A percentile compares a stretch with the other conserved stretches of the same genome.
These are phyloP conservation scores for Antarctomyces pellizariae DNA, from an alignment of 495 filamentous ascomycete species.

Conservation along the genomic window DNA sequence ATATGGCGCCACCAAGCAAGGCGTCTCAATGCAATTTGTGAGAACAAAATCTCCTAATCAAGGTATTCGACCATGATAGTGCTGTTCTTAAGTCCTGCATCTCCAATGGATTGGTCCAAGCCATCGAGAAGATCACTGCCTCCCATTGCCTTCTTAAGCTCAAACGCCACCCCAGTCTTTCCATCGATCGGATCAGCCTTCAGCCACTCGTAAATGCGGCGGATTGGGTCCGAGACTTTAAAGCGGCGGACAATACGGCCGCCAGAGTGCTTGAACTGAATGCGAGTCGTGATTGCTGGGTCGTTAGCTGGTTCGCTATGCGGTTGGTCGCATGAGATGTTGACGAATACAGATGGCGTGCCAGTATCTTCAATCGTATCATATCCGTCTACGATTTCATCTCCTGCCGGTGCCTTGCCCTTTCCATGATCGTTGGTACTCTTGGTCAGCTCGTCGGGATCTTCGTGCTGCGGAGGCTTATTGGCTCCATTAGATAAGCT, in stretches of 20 bases:
- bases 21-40: too few species aligned
- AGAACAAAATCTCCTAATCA: too few species aligned
- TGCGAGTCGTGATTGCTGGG: slow-evolving; percentile 51
- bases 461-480: slow-evolving; percentile 22
- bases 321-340: slow-evolving; percentile 44
- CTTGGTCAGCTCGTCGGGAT: slow-evolving; percentile 73
- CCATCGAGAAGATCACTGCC: slow-evolving; percentile 60
- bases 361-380: slow-evolving; percentile 3
- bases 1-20: too few species aligned
- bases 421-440: slow-evolving; percentile 41
- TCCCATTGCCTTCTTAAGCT: slow-evolving; percentile 59
- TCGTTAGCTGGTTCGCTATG: slow-evolving; percentile 55
- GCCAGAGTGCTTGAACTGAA: slow-evolving; percentile 69
- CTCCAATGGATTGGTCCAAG: slow-evolving; percentile 47
- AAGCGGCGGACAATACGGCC: slow-evolving; percentile 72
- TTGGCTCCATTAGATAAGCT: slow-evolving; percentile 32
- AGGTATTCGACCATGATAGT: slow-evolving; percentile 84
- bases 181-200: slow-evolving; percentile 62
- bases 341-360: slow-evolving; percentile 27
- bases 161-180: slow-evolving; percentile 57
- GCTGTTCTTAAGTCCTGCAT: slow-evolving; percentile 71
- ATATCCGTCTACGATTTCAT: slow-evolving; percentile 4
- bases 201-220: slow-evolving; percentile 83
- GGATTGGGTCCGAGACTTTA: slow-evolving; percentile 50
- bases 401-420: slow-evolving; percentile 19